These are phyloP conservation scores for Wickerhamomyces bovis DNA, from an alignment of 805 yeast genomes.

Conservation along the genomic window DNA sequence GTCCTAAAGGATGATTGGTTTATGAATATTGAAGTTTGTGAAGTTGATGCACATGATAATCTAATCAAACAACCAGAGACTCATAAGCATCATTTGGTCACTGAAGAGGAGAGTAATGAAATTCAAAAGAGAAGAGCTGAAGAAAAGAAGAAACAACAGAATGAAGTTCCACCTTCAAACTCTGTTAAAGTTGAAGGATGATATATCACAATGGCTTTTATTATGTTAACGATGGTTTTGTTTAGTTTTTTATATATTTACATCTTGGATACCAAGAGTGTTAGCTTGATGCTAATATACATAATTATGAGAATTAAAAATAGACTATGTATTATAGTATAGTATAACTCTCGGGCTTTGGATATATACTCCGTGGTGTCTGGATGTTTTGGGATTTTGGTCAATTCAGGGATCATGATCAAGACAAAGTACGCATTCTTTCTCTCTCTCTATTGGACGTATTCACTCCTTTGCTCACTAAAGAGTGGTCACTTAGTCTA, in stretches of 20 bases:
- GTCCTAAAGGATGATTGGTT: slow-evolving; percentile 55
- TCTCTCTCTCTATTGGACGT: too few species aligned
- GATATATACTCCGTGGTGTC: too few species aligned
- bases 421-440: too few species aligned
- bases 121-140: slow-evolving; percentile 31
- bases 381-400: too few species aligned
- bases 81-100: slow-evolving; percentile 62
- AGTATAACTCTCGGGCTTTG: too few species aligned
- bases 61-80: slow-evolving; percentile 26
- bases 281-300: background rate
- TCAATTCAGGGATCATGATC: too few species aligned
- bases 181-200: slow-evolving; percentile 17
- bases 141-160: slow-evolving; percentile 24
- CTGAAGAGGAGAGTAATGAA: slow-evolving; percentile 53
- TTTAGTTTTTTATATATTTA: background rate
- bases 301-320: background rate
- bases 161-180: slow-evolving; percentile 1
- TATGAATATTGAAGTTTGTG: slow-evolving; percentile 49
- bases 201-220: background rate
- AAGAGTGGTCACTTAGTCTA: too few species aligned
- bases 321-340: too few species aligned
- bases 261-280: background rate
- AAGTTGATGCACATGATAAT: slow-evolving; percentile 19
- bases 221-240: background rate
- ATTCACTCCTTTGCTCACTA: too few species aligned